Conservation (phyloP, 169 alveolate species). For the Plasmodium cynomolgi region DNA sequence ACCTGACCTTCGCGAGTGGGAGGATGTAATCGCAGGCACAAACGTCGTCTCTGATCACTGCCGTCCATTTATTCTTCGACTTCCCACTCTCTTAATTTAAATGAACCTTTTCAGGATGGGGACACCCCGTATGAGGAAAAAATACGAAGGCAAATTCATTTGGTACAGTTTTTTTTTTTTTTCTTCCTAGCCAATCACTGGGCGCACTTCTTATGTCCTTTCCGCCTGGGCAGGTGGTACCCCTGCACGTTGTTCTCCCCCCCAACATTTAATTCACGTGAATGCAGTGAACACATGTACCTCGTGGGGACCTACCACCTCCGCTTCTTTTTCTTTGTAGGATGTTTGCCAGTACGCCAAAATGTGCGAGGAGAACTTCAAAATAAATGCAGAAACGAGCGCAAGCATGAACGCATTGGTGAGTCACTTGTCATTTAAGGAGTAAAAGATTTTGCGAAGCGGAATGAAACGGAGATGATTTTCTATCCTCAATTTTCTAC, state of each 20-base stretch:
- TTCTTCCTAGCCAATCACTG: neutral
- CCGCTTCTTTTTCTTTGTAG: slow-evolving; percentile 15
- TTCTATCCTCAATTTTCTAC: no score
- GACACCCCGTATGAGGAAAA: slow-evolving; percentile 54
- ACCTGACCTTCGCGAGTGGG: neutral
- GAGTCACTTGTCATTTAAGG: neutral
- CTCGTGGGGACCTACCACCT: neutral
- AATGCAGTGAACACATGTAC: neutral
- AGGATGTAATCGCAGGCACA: neutral
- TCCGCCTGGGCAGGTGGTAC: neutral
- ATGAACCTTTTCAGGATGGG: slow-evolving; percentile 3
- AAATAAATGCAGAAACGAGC: slow-evolving; percentile 31
- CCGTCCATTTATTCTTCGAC: neutral
- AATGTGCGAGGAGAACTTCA: slow-evolving; percentile 48
- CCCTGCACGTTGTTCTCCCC: neutral
- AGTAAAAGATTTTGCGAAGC: neutral
- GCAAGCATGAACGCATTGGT: slow-evolving; percentile 29
- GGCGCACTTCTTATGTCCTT: neutral
- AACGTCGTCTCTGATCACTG: neutral
- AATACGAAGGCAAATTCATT: slow-evolving; percentile 63
- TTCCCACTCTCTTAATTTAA: neutral
- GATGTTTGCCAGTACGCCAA: slow-evolving; percentile 60
- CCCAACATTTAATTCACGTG: neutral
- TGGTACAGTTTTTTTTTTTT: slow-evolving; percentile 26
- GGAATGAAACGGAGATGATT: neutral